Conservation (phyloP, 768 basidiomycete genomes). For the Gloeopeniophorella convolvens region DNA sequence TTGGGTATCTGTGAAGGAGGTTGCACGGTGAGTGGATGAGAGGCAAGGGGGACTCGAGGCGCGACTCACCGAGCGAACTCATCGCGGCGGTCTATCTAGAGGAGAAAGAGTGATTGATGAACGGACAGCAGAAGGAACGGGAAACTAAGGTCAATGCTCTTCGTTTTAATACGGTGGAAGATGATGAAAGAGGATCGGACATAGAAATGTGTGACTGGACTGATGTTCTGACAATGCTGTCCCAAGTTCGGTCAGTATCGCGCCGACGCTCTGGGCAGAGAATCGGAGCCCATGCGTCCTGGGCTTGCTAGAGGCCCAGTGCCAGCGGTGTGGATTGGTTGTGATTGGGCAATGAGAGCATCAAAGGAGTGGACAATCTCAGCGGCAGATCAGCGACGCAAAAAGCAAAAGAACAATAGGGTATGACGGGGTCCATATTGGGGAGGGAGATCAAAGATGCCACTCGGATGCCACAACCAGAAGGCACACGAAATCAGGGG, state of each 20-base stretch:
- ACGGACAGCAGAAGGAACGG: not conserved
- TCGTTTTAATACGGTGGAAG: conserved; percentile 1
- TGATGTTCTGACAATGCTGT: conserved; percentile 1
- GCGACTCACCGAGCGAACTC: not conserved
- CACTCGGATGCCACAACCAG: too few relatives aligned
- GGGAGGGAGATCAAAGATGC: too few relatives aligned
- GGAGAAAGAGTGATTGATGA: not conserved
- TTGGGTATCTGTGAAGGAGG: not conserved
- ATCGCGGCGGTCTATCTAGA: not conserved
- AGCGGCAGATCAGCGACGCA: not conserved
- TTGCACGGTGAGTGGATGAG: not conserved
- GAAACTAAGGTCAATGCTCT: not conserved
- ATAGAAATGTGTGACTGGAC: not conserved
- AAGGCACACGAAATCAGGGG: too few relatives aligned
- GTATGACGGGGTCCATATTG: too few relatives aligned
- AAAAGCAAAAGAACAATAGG: not conserved
- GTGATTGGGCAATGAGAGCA: not conserved
- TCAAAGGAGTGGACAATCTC: not conserved
- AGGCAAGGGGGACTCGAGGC: not conserved
- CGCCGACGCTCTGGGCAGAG: too few relatives aligned
- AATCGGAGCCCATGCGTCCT: not conserved
- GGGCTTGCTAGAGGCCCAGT: not conserved
- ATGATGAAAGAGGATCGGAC: conserved; percentile 11
- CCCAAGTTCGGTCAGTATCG: not conserved
- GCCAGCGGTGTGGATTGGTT: not conserved